Evolutionary conservation across 495 filamentous ascomycete genomes (phyloP).

Genomic region (Penicillium fimorum): DNA sequence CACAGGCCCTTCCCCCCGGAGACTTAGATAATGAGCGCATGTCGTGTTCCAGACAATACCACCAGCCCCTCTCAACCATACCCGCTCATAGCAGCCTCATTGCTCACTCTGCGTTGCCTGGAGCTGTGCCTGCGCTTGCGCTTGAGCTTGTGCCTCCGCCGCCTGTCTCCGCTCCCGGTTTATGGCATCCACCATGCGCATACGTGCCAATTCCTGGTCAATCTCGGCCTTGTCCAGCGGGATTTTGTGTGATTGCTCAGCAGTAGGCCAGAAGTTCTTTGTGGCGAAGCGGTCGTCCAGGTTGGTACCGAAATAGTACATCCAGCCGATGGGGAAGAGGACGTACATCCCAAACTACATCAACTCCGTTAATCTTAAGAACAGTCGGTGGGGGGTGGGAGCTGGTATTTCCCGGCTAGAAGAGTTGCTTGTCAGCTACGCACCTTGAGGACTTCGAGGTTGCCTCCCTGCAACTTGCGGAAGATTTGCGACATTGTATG

Average conservation of each 20-base stretch:
- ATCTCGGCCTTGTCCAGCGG: constrained; percentile 90
- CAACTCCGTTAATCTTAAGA: neutral
- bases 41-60: neutral
- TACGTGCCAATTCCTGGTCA: constrained; percentile 66
- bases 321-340: constrained; percentile 96
- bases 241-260: constrained; percentile 81
- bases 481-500: constrained; percentile 40
- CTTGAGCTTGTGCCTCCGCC: constrained; percentile 46
- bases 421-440: constrained; percentile 15
- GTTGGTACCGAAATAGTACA: constrained; percentile 99
- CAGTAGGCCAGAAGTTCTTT: constrained; percentile 89
- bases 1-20: neutral
- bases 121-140: constrained; percentile 19
- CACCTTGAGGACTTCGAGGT: constrained; percentile 97
- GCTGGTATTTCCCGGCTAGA: neutral
- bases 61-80: neutral
- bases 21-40: neutral
- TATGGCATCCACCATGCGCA: constrained; percentile 52
- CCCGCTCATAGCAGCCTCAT: neutral
- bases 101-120: constrained; percentile 17
- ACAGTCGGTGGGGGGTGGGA: too few relatives aligned
- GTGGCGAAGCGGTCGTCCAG: constrained; percentile 88
- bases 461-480: constrained; percentile 65
- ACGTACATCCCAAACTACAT: constrained; percentile 93
- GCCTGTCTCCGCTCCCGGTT: constrained; percentile 50